Evolutionary conservation across 495 filamentous ascomycete species (phyloP).

Genomic region (Talaromyces adpressus): DNA sequence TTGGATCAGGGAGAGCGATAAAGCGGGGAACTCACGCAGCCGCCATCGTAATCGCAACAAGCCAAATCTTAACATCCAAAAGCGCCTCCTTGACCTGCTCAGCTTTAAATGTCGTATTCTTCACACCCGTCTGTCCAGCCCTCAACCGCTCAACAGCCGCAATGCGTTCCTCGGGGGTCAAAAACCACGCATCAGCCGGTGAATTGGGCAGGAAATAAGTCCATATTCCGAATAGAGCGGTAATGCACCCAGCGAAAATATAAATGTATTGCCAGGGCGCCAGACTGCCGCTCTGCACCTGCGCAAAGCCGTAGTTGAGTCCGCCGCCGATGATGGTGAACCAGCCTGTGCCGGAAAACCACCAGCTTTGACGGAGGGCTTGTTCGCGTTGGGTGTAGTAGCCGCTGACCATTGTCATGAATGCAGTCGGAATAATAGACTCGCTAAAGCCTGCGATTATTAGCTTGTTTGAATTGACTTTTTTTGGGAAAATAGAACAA

Average conservation of each 20-base stretch:
- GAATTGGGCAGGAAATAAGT: conserved; percentile 52
- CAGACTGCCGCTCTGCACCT: conserved; percentile 49
- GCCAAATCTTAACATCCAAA: conserved; percentile 44
- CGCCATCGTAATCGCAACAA: conserved; percentile 51
- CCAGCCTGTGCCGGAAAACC: conserved; percentile 59
- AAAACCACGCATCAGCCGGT: conserved; percentile 46
- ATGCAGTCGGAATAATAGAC: conserved; percentile 59
- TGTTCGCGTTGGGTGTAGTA: conserved; percentile 67
- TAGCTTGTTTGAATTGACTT: conserved; percentile 1
- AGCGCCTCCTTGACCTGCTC: conserved; percentile 42
- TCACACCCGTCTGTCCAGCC: conserved; percentile 44
- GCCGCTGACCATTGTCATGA: conserved; percentile 57
- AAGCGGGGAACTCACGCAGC: conserved; percentile 31
- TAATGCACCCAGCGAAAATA: conserved; percentile 55
- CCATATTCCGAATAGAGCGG: conserved; percentile 56
- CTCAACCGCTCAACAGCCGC: conserved; percentile 48
- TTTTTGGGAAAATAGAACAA: background rate
- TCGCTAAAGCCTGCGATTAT: conserved; percentile 50
- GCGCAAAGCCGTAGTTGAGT: conserved; percentile 64
- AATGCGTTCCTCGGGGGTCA: conserved; percentile 40
- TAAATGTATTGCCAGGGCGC: conserved; percentile 65
- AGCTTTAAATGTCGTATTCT: conserved; percentile 44
- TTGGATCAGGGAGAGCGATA: background rate
- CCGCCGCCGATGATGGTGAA: conserved; percentile 63
- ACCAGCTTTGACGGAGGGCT: conserved; percentile 59